Percentiles rank a stretch among this genome's conserved stretches.
Evolutionary conservation across 2,329 filamentous ascomycete species (phyloP).

Genomic region (Didymella exigua): DNA sequence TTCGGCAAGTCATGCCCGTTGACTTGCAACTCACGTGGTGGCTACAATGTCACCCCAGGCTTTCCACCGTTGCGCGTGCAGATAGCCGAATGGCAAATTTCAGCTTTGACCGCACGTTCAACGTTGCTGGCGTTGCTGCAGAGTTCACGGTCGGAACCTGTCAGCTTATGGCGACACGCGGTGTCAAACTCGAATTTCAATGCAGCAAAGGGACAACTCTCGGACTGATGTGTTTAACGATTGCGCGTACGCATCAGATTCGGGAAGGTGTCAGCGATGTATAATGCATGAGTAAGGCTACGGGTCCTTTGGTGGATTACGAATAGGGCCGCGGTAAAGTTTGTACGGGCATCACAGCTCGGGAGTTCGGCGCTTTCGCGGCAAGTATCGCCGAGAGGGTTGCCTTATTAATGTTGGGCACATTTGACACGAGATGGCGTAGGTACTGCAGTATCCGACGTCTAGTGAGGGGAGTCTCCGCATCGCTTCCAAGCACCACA

Average conservation of each 20-base stretch:
- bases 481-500: too few species aligned
- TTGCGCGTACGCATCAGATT: neutral
- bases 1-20: neutral
- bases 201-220: conserved; percentile 1
- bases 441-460: too few species aligned
- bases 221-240: neutral
- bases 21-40: conserved; percentile 1
- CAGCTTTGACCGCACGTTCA: conserved; percentile 1
- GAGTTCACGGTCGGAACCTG: neutral
- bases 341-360: neutral
- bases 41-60: conserved; percentile 8
- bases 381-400: neutral
- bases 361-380: conserved; percentile 1
- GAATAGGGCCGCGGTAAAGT: conserved; percentile 2
- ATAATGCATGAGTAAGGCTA: conserved; percentile 6
- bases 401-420: neutral
- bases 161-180: neutral
- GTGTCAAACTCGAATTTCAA: neutral
- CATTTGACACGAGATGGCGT: neutral
- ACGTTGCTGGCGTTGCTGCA: neutral
- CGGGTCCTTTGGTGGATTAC: neutral
- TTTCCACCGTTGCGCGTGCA: neutral
- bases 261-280: neutral
- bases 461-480: too few species aligned
- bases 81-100: conserved; percentile 5